Evolutionary conservation across 2,329 filamentous ascomycete species (phyloP).

Genomic region (Lachnellula occidentalis): DNA sequence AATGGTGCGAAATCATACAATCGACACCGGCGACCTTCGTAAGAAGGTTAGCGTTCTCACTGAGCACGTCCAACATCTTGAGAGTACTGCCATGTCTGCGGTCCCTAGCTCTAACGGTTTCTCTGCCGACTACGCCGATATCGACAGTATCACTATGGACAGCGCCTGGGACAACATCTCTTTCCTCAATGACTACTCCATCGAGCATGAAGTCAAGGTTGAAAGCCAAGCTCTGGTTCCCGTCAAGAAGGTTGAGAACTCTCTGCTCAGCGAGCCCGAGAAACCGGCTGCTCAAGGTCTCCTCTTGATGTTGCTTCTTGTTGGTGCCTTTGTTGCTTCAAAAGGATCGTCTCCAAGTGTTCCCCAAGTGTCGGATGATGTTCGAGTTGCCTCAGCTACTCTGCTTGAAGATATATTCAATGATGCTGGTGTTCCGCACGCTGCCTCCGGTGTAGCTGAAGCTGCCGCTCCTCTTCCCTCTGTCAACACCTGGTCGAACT

Average conservation of each 20-base stretch:
- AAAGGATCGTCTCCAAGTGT: constrained; percentile 70
- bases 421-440: constrained; percentile 58
- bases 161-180: constrained; percentile 77
- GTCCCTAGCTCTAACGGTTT: constrained; percentile 57
- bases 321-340: constrained; percentile 92
- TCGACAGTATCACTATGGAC: constrained; percentile 79
- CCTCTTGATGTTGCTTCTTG: constrained; percentile 91
- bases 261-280: constrained; percentile 45
- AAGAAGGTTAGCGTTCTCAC: constrained; percentile 85
- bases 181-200: constrained; percentile 67
- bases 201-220: constrained; percentile 57
- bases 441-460: constrained; percentile 37
- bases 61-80: constrained; percentile 65
- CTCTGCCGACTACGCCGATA: constrained; percentile 68
- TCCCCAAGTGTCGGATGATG: constrained; percentile 72
- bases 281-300: constrained; percentile 72
- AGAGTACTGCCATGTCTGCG: constrained; percentile 50
- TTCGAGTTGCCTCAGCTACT: constrained; percentile 70
- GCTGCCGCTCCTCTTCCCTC: constrained; percentile 47
- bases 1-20: constrained; percentile 79
- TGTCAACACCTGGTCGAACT: constrained; percentile 40
- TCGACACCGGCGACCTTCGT: constrained; percentile 84
- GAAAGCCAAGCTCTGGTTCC: constrained; percentile 44
- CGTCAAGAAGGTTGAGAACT: constrained; percentile 47
- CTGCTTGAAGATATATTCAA: constrained; percentile 78